Base-by-base conservation (phyloP, 2,329 filamentous ascomycete genomes). In the Dothiorella sarmentorum region DNA sequence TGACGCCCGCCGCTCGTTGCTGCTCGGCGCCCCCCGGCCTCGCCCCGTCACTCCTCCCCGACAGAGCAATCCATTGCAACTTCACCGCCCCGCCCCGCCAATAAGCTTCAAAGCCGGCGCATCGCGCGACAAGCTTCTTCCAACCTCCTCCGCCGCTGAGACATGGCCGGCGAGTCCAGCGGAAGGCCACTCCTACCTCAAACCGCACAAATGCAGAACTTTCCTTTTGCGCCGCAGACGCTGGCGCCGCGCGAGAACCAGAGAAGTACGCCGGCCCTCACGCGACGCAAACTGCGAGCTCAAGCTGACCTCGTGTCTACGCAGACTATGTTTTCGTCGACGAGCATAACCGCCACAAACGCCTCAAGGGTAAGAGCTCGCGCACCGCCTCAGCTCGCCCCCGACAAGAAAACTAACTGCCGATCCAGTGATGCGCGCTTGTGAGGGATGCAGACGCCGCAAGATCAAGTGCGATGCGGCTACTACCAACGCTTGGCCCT, bases 251-350 rank as follows among this genome's bases (percentile, higher is more conserved):
- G 88, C 66, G 89, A 91, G 74, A 90, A 89, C 61, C 89, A 93
- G 70, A 93, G 92, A 79, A 93, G 89, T 93, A 80, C 80, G 87
- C 72, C 47, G 31, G 51, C 35, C 59, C 49, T 35, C 20, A 51
- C 38, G 47, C 47, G 47, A 31, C 31, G 47, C 33, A 3, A 20
- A 4, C n/a, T 15, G 47, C 20, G 20, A 7, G 7, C 33, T 7
- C 18, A 17, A 22, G 27, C 56, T 69, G 62, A 71, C 63, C 47
- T n/a, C n/a, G 35, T 40, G 24, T 55, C 44, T 60, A 61, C 44
- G n/a, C 68, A 96, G 92, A 97, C 74, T 97, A 97, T 89, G 94
- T 97, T 68, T 97, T 97, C 71, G 94, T 97, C 60, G 93, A 97
- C 75, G 93, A 97, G 75, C 94, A 97, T 75, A 97, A 97, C 78